Base-by-base conservation (phyloP, 2,329 filamentous ascomycete species). In the Colletotrichum eleusines region DNA sequence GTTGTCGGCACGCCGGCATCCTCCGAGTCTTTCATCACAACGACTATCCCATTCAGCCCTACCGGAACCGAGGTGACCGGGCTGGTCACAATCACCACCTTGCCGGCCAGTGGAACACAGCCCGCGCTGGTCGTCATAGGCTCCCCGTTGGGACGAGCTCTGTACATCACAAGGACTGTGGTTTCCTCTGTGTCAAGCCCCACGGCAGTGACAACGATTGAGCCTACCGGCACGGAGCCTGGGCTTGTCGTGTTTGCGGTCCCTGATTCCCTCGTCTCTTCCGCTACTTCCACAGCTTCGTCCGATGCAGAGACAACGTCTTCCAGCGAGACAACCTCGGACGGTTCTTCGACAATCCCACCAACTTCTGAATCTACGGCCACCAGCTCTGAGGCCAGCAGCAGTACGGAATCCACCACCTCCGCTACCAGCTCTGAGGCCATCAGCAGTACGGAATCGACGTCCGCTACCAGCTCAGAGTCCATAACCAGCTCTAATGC, bases 1-100 rank as follows among this genome's bases (percentile, higher is more conserved):
- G 38, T 73, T 12, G 23, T 72, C 5, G 58, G 62, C 5, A 53
- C 51, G 5, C 62, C 68, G 3, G 65, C 35, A 11, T 20, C 16
- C 5, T 20, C 33, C 20, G 23, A 26, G 7, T 60, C 42, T 20
- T 70, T 63, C 44, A 42, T 71, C 6, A 72, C 70, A 5, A 60
- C 72, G 8, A 66, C 67, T 14, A 60, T 48, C 2, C 64, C 66
- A 28, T 54, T 63, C 23, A 53, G 63, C 11, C 69, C 70, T 6
- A 72, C 64, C 1, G 69, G 62, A 14, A 46, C 23, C 14, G 55
- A 28, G 18, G 63, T 50, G 14, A 69, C 58, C 1, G 26, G 46
- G 6, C 23, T 55, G 12, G 51, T 55, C 31, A 38, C 51, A 23
- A 66, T 68, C 3, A 65, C 66, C 23, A 71, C 66, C 9, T 26